These are phyloP conservation scores for Prunella vulgaris DNA, from an alignment of 257 asterid species.

Conservation along the genomic window DNA sequence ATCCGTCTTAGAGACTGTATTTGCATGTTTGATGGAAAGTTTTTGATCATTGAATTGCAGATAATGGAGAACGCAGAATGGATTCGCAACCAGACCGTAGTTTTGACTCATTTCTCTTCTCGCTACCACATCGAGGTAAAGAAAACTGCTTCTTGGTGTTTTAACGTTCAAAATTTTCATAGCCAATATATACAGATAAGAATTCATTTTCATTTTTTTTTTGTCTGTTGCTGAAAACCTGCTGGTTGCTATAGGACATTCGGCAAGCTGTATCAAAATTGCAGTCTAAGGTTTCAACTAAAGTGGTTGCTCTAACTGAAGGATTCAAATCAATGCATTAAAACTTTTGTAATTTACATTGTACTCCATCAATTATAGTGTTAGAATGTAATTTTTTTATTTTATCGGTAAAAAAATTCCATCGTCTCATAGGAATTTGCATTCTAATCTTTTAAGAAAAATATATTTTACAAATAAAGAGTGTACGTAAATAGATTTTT, in stretches of 20 bases:
- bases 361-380: constrained; percentile 1
- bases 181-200: too few relatives aligned
- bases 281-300: constrained; percentile 72
- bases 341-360: neutral
- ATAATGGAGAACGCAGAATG: constrained; percentile 77
- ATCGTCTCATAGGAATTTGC: too few relatives aligned
- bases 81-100: constrained; percentile 75
- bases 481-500: too few relatives aligned
- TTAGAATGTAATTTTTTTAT: neutral
- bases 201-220: too few relatives aligned
- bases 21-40: neutral
- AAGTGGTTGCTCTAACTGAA: constrained; percentile 78
- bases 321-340: constrained; percentile 81
- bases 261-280: constrained; percentile 63
- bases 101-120: constrained; percentile 88
- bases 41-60: constrained; percentile 39
- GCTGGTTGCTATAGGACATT: constrained; percentile 51
- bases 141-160: neutral
- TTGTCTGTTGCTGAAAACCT: too few relatives aligned
- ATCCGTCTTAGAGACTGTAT: neutral
- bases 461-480: too few relatives aligned
- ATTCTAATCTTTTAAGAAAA: too few relatives aligned
- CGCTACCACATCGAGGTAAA: constrained; percentile 86
- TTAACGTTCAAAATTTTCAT: too few relatives aligned
- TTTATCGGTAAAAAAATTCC: too few relatives aligned